These are phyloP conservation scores for Corynascus novoguineensis DNA, from an alignment of 495 filamentous ascomycete genomes.

Conservation along the genomic window DNA sequence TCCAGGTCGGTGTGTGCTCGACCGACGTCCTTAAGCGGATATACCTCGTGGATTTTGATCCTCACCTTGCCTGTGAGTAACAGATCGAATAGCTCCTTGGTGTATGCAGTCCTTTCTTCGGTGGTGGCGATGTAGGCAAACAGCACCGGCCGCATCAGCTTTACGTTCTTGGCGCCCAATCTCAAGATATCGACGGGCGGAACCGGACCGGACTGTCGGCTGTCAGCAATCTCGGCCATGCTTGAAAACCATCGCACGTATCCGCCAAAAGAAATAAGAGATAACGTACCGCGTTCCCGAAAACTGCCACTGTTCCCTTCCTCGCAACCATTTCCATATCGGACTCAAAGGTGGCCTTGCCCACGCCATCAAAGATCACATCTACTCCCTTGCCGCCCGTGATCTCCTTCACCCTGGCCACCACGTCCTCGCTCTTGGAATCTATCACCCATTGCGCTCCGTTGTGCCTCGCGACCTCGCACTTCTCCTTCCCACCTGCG, in stretches of 20 bases:
- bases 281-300: constrained; percentile 71
- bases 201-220: constrained; percentile 57
- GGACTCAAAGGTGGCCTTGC: constrained; percentile 79
- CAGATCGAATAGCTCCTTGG: constrained; percentile 66
- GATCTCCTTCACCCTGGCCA: constrained; percentile 59
- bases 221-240: no score
- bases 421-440: constrained; percentile 62
- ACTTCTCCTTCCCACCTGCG: constrained; percentile 68
- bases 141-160: constrained; percentile 68
- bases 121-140: constrained; percentile 68
- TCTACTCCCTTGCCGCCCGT: constrained; percentile 65
- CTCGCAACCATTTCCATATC: constrained; percentile 70
- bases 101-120: constrained; percentile 70
- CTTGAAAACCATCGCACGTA: no score
- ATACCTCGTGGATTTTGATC: constrained; percentile 71
- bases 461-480: constrained; percentile 57
- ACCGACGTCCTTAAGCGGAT: constrained; percentile 70
- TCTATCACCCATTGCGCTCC: constrained; percentile 72
- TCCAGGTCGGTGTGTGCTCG: constrained; percentile 79
- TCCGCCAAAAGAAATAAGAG: not conserved
- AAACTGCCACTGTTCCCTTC: constrained; percentile 80
- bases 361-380: constrained; percentile 87
- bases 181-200: constrained; percentile 63
- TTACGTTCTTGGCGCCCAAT: constrained; percentile 73
- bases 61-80: constrained; percentile 64